A percentile compares a stretch with the other conserved stretches of the same genome.
Evolutionary conservation across 2,329 filamentous ascomycete species (phyloP).

Genomic region (Helminthosporium solani): DNA sequence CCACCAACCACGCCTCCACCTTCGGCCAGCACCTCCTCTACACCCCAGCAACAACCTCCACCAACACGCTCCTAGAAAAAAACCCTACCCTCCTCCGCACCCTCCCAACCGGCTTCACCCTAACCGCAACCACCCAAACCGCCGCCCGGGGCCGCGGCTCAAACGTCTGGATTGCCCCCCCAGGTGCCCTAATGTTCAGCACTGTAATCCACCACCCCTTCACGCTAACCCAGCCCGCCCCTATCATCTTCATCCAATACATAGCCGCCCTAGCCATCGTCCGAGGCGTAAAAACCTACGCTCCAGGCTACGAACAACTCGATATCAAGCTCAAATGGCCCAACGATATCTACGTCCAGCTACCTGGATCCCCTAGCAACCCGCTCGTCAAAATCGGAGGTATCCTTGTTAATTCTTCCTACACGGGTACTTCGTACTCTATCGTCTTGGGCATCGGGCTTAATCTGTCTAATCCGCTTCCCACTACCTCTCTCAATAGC

Average conservation of each 20-base stretch:
- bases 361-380: constrained; percentile 53
- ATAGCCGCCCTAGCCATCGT: constrained; percentile 85
- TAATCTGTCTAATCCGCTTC: constrained; percentile 79
- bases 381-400: constrained; percentile 87
- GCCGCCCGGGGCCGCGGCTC: constrained; percentile 83
- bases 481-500: constrained; percentile 83
- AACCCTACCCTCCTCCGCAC: constrained; percentile 75
- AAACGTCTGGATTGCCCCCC: constrained; percentile 93
- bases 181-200: constrained; percentile 84
- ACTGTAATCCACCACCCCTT: constrained; percentile 82
- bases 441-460: constrained; percentile 80
- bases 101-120: constrained; percentile 82
- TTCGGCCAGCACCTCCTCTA: constrained; percentile 84
- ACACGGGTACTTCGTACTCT: constrained; percentile 74
- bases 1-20: constrained; percentile 55
- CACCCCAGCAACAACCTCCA: constrained; percentile 89
- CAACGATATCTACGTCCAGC: constrained; percentile 71
- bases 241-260: constrained; percentile 93
- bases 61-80: constrained; percentile 91
- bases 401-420: constrained; percentile 86
- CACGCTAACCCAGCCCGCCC: constrained; percentile 67
- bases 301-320: constrained; percentile 69
- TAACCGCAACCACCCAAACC: constrained; percentile 83
- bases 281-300: constrained; percentile 79
- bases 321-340: constrained; percentile 95